Percentiles rank a stretch among this genome's conserved stretches.
phyloP scores from a whole-genome alignment of 768 basidiomycete genomes.

The Kwoniella sp. region DNA sequence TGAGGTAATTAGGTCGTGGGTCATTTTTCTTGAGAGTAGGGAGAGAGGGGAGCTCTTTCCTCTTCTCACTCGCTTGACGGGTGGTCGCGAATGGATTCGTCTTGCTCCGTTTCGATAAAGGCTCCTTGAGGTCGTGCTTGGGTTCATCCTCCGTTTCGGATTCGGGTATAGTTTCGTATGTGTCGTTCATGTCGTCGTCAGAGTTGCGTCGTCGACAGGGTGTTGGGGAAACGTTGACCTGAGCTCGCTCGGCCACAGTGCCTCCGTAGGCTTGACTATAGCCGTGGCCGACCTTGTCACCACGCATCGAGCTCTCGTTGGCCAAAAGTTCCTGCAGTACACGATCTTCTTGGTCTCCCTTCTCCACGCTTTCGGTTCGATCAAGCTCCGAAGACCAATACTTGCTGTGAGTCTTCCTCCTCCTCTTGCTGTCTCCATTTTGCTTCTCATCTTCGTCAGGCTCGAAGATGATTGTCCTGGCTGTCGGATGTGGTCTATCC shows the following conservation, averaged over 20 bases:
- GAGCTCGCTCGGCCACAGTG: no score
- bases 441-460: background rate
- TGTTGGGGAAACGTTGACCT: background rate
- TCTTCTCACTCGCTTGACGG: conserved; percentile 17
- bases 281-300: background rate
- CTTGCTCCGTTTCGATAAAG: conserved; percentile 25
- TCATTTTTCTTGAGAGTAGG: background rate
- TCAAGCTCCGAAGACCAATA: no score
- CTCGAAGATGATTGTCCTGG: conserved; percentile 18
- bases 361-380: no score
- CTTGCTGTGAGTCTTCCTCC: conserved; percentile 20
- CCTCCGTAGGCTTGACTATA: no score
- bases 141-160: background rate
- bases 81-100: conserved; percentile 36
- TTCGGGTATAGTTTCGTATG: background rate
- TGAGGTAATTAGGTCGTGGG: background rate
- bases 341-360: background rate
- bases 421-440: conserved; percentile 2
- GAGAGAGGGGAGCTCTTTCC: conserved; percentile 14
- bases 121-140: background rate
- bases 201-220: background rate
- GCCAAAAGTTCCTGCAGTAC: background rate
- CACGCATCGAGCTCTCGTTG: background rate
- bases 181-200: background rate
- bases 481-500: conserved; percentile 25